Evolutionary conservation across 2,329 filamentous ascomycete species (phyloP).

Genomic region (Dendryphion nanum): DNA sequence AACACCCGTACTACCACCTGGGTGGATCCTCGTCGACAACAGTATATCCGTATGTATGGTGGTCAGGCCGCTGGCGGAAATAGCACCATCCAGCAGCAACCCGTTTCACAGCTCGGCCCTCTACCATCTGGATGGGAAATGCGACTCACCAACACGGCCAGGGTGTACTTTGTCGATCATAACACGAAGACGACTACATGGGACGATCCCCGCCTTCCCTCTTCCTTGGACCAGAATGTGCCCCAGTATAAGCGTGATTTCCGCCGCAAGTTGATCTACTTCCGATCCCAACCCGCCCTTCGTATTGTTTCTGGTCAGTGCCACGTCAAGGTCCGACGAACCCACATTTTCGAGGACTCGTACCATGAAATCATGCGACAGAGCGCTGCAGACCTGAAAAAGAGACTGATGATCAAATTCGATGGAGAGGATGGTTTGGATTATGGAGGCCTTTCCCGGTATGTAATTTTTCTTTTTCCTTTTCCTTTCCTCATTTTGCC

Average conservation of each 20-base stretch:
- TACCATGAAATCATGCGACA: slow-evolving; percentile 98
- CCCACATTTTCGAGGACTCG: slow-evolving; percentile 97
- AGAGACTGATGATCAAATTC: slow-evolving; percentile 99
- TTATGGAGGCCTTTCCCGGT: slow-evolving; percentile 90
- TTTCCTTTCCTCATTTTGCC: not conserved
- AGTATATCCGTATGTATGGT: slow-evolving; percentile 98
- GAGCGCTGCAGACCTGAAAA: slow-evolving; percentile 93
- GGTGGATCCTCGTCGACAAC: slow-evolving; percentile 95
- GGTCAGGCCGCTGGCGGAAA: slow-evolving; percentile 67
- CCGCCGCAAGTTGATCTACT: slow-evolving; percentile 96
- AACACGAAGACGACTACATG: slow-evolving; percentile 99
- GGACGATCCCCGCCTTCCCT: slow-evolving; percentile 94
- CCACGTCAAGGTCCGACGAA: slow-evolving; percentile 94
- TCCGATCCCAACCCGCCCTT: slow-evolving; percentile 94
- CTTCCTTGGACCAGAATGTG: slow-evolving; percentile 95
- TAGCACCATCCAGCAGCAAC: slow-evolving; percentile 93
- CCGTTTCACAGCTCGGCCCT: slow-evolving; percentile 92
- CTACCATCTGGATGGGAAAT: slow-evolving; percentile 99
- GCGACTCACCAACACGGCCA: slow-evolving; percentile 95
- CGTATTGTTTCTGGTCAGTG: slow-evolving; percentile 95
- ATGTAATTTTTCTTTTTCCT: slow-evolving; percentile 22
- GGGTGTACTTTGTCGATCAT: slow-evolving; percentile 98
- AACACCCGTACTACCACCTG: slow-evolving; percentile 97
- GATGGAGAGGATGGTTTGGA: slow-evolving; percentile 97
- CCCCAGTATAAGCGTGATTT: slow-evolving; percentile 99